Evolutionary conservation across 2,329 filamentous ascomycete species (phyloP).

Genomic region (Alternaria longipes): DNA sequence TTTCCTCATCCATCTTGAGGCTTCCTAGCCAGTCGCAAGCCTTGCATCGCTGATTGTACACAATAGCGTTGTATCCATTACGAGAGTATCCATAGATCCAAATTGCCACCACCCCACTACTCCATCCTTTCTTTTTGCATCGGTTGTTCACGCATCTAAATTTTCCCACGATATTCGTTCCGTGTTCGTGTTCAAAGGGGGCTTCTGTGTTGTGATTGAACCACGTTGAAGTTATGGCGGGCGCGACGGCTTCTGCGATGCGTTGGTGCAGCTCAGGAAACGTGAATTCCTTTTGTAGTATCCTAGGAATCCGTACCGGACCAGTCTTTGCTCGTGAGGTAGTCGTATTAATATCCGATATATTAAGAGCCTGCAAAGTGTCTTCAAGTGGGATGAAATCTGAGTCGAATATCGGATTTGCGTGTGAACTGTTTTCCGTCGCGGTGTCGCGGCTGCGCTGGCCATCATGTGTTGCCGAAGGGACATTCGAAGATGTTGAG

Average conservation of each 20-base stretch:
- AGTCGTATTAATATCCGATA: neutral
- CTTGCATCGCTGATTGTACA: slow-evolving; percentile 32
- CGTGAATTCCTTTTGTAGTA: slow-evolving; percentile 8
- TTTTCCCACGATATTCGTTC: slow-evolving; percentile 21
- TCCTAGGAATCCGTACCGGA: neutral
- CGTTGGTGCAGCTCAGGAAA: slow-evolving; percentile 13
- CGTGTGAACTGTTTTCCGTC: neutral
- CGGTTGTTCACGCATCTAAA: slow-evolving; percentile 27
- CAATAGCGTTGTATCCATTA: slow-evolving; percentile 31
- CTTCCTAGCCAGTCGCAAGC: slow-evolving; percentile 26
- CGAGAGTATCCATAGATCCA: slow-evolving; percentile 22
- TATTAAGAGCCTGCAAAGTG: slow-evolving; percentile 1
- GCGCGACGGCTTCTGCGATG: slow-evolving; percentile 4
- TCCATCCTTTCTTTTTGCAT: slow-evolving; percentile 21
- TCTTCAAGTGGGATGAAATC: neutral
- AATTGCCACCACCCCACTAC: slow-evolving; percentile 24
- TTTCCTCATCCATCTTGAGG: slow-evolving; percentile 24
- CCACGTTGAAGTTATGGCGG: slow-evolving; percentile 4
- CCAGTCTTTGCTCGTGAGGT: neutral
- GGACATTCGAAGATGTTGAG: neutral
- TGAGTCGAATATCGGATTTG: neutral
- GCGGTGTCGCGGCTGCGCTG: neutral
- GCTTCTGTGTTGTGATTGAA: too few relatives aligned
- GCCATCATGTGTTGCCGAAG: neutral
- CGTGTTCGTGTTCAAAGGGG: too few relatives aligned